phyloP scores from a whole-genome alignment of 306 rosid species.

The Calophaca sinica region DNA sequence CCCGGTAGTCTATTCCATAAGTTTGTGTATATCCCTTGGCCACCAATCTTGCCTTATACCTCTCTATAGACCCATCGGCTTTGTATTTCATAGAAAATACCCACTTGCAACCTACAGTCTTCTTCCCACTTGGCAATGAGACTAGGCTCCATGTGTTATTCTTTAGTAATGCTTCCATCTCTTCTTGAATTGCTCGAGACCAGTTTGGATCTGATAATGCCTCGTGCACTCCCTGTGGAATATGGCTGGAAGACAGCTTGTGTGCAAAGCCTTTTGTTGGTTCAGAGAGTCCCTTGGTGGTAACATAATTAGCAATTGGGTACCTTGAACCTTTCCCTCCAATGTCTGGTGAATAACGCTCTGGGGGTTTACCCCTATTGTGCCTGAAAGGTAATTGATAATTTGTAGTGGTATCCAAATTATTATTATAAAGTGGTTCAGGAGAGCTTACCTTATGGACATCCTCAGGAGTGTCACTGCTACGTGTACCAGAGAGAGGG shows the following conservation, averaged over 20 bases:
- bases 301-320: not conserved
- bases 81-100: too few species aligned
- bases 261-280: not conserved
- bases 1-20: not conserved
- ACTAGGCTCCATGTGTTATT: too few species aligned
- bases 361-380: not conserved
- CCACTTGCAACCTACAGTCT: too few species aligned
- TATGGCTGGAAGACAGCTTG: not conserved
- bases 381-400: not conserved
- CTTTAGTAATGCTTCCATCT: too few species aligned
- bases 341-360: not conserved
- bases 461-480: not conserved
- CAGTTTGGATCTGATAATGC: not conserved
- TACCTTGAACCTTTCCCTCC: not conserved
- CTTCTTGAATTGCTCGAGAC: not conserved
- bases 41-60: not conserved
- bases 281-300: not conserved
- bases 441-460: not conserved
- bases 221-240: not conserved
- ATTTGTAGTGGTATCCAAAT: not conserved
- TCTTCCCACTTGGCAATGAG: too few species aligned
- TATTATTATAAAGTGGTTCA: not conserved
- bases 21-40: not conserved
- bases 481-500: not conserved
- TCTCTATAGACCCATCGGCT: too few species aligned